Percentiles rank a stretch among this genome's conserved stretches.
These are phyloP conservation scores for Carex scoparia DNA, from an alignment of 176 grass and related monocot genomes.

Conservation along the genomic window DNA sequence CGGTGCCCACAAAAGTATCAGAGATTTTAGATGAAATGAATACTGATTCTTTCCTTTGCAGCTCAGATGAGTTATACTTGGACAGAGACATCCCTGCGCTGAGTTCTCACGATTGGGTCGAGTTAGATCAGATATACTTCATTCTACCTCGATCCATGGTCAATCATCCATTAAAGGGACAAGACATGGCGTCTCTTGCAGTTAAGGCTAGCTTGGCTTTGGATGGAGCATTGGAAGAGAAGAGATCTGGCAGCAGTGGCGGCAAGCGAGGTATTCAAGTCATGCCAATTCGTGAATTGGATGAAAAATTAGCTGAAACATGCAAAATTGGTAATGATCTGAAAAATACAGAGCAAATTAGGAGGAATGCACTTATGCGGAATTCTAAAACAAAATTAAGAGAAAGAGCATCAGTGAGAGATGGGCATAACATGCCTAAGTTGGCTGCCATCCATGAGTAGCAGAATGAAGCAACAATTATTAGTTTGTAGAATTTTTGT, in stretches of 20 bases:
- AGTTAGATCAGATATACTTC: constrained; percentile 55
- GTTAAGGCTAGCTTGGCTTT: constrained; percentile 41
- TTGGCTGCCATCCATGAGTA: too few species aligned
- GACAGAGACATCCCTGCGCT: constrained; percentile 35
- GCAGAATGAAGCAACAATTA: too few species aligned
- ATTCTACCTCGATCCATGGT: constrained; percentile 41
- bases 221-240: background rate
- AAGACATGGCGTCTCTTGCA: constrained; percentile 62
- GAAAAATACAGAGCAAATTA: background rate
- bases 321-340: background rate
- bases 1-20: constrained; percentile 7
- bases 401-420: background rate
- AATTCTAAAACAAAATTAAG: background rate
- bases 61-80: constrained; percentile 61
- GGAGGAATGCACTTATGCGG: background rate
- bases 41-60: constrained; percentile 43
- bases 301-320: background rate
- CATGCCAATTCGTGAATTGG: background rate
- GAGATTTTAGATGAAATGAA: constrained; percentile 26
- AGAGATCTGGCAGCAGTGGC: background rate
- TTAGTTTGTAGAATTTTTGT: too few species aligned
- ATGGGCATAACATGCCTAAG: too few species aligned
- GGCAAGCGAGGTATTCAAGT: background rate
- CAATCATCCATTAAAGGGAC: constrained; percentile 13
- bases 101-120: constrained; percentile 18